These are phyloP conservation scores for Agaricus subrufescens DNA, from an alignment of 768 basidiomycete genomes.

Conservation along the genomic window DNA sequence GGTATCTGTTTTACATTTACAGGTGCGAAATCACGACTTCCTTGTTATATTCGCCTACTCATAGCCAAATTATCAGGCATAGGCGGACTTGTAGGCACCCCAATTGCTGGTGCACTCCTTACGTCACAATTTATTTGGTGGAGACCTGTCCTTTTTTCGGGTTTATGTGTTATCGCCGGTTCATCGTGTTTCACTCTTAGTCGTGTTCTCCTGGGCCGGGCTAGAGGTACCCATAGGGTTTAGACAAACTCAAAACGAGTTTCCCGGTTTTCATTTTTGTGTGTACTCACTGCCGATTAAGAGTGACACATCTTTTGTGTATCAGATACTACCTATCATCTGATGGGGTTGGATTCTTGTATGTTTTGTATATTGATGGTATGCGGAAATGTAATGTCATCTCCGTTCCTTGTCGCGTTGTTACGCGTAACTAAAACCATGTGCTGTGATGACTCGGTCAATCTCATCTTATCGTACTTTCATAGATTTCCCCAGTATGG, in stretches of 20 bases:
- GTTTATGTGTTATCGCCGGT: slow-evolving; percentile 29
- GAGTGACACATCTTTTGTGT: too few relatives aligned
- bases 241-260: neutral
- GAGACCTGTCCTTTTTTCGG: slow-evolving; percentile 51
- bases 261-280: too few relatives aligned
- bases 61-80: neutral
- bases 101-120: slow-evolving; percentile 54
- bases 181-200: slow-evolving; percentile 24
- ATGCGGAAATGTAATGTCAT: too few relatives aligned
- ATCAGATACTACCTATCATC: too few relatives aligned
- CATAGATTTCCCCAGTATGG: too few relatives aligned
- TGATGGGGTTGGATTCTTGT: too few relatives aligned
- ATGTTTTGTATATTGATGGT: too few relatives aligned
- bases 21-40: slow-evolving; percentile 23
- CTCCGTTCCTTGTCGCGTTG: too few relatives aligned
- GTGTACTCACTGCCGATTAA: too few relatives aligned
- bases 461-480: too few relatives aligned
- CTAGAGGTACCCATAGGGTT: slow-evolving; percentile 21
- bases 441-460: too few relatives aligned
- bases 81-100: slow-evolving; percentile 35
- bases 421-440: too few relatives aligned
- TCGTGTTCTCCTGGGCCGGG: slow-evolving; percentile 19
- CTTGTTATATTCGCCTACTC: neutral
- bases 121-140: slow-evolving; percentile 51
- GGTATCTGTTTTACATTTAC: slow-evolving; percentile 46